A percentile compares a stretch with the other conserved stretches of the same genome.
Evolutionary conservation across 139 green algal genomes (phyloP).

Genomic region (Coelastrella sp.): DNA sequence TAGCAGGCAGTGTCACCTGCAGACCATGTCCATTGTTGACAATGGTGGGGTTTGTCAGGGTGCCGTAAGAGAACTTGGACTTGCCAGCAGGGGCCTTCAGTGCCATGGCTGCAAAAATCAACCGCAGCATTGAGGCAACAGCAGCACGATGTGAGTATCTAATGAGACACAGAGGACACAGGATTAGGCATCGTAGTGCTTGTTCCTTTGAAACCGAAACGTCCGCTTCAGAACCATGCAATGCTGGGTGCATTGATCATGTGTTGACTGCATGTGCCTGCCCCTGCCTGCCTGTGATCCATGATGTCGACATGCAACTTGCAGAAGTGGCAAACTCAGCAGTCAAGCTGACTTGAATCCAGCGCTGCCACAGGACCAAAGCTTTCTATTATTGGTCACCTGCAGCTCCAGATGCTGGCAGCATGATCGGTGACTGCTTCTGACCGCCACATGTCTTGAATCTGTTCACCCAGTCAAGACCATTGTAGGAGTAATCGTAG

Average conservation of each 20-base stretch:
- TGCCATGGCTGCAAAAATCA: neutral
- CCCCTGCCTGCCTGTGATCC: too few species aligned
- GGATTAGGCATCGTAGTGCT: neutral
- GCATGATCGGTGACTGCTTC: neutral
- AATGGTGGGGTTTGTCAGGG: neutral
- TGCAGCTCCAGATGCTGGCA: neutral
- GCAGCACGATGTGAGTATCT: neutral
- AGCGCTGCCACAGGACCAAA: neutral
- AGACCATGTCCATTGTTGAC: slow-evolving; percentile 52
- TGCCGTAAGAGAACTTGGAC: slow-evolving; percentile 27
- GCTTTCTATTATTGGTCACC: neutral
- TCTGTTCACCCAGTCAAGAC: neutral
- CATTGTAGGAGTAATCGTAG: slow-evolving; percentile 29
- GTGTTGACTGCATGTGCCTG: too few species aligned
- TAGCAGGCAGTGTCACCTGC: slow-evolving; percentile 1
- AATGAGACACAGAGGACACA: neutral
- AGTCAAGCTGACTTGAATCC: neutral
- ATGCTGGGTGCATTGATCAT: too few species aligned
- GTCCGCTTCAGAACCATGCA: too few species aligned
- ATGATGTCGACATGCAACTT: neutral
- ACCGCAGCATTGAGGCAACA: neutral
- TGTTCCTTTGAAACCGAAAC: too few species aligned
- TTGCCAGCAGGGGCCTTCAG: neutral
- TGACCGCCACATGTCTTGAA: neutral
- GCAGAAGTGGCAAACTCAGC: neutral